Base-by-base conservation (phyloP, 1,139 yeast species). In the Blastobotrys raffinosifermentans region DNA sequence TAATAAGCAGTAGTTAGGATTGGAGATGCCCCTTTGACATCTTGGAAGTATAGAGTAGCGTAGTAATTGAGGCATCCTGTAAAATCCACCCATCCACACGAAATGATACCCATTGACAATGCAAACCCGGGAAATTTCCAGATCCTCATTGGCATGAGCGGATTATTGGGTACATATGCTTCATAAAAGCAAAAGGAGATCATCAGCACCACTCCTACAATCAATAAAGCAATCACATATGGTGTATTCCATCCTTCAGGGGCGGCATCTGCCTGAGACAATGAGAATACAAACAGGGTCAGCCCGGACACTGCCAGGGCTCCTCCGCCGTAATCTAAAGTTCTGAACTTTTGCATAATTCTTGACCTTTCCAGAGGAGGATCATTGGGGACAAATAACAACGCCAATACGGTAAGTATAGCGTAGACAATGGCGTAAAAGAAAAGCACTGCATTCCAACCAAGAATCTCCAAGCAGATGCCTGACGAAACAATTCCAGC, bases 121-220 rank as follows among this genome's bases (percentile, higher is more conserved):
- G 60, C 54, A 31, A 68, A 67, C 31, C 66, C 63, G 19, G 51
- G 56, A 37, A 51, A 61, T 32, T 46, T 53, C 64, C 69, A 69
- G 33, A 69, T 53, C 29, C 44, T 39, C 63, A 67, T 60, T 8
- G 75, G 75, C 65, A 70, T 64, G 13, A 70, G 48, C n/a, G 75
- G 75, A 8, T 55, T 49, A 19, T 46, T 37, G 2, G 73, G 66
- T 1, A 64, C 42, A 29, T 59, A 59, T 1, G 44, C 25, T 43
- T 70, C 75, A 45, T 66, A 70, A 14, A 63, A 19, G 8, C 61
- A 57, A 41, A 71, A 68, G 0, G 41, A 45, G 0, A 48, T 57
- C 17, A 71, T 46, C 15, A 68, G 31, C 1, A 49, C 44, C 1
- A 62, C 45, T 0, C 75, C 73, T 3, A 67, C 57, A 4, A 68